Conservation (phyloP, 352 stramenopile genomes). For the Phytophthora boehmeriae region DNA sequence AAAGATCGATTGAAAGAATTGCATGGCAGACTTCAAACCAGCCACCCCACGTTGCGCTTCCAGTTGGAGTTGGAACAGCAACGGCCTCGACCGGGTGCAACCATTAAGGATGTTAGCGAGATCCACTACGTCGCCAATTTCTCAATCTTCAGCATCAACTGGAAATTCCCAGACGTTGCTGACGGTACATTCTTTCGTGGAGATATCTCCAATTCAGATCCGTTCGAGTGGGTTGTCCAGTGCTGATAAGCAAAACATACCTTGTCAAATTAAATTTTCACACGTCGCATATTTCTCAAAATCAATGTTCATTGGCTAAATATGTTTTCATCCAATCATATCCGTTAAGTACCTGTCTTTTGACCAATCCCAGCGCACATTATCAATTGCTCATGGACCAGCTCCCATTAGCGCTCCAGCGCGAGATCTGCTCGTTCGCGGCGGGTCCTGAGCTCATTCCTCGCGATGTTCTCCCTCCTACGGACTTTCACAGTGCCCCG, state of each 20-base stretch:
- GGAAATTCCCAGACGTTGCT: constrained; percentile 41
- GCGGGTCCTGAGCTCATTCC: constrained; percentile 45
- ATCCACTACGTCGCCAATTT: constrained; percentile 46
- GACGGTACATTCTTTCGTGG: constrained; percentile 53
- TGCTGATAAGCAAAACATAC: constrained; percentile 20
- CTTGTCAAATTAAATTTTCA: constrained; percentile 13
- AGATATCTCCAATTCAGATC: constrained; percentile 34
- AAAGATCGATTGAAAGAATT: constrained; percentile 30
- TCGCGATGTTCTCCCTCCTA: neutral
- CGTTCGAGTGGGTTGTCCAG: constrained; percentile 39
- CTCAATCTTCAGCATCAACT: constrained; percentile 43
- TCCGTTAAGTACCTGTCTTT: neutral
- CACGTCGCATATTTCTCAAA: no score
- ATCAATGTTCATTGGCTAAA: neutral
- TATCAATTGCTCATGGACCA: constrained; percentile 22
- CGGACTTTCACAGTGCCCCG: neutral
- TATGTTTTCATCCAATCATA: neutral
- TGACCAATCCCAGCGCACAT: neutral
- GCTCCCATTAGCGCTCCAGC: constrained; percentile 33
- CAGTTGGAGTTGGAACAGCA: constrained; percentile 47
- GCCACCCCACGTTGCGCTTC: constrained; percentile 41
- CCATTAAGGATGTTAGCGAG: constrained; percentile 7
- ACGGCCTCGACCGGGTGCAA: constrained; percentile 24
- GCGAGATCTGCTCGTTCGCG: constrained; percentile 44
- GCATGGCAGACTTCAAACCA: constrained; percentile 23